These are phyloP conservation scores for Aurantiochytrium sp. DNA, from an alignment of 108 stramenopile genomes.

Conservation along the genomic window DNA sequence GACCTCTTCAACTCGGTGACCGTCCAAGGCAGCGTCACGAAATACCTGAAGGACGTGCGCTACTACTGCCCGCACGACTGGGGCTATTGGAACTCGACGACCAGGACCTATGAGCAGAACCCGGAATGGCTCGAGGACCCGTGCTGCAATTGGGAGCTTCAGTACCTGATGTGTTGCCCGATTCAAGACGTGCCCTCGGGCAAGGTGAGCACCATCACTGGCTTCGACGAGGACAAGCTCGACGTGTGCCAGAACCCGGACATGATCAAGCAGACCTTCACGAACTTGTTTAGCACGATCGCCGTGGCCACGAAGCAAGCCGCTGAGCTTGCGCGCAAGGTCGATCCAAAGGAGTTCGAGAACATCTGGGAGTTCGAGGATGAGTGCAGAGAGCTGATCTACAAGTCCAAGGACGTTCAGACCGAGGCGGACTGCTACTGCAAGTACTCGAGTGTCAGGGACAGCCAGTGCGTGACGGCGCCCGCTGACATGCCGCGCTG, in stretches of 20 bases:
- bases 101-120: not conserved
- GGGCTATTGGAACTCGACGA: not conserved
- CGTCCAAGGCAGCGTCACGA: not conserved
- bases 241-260: not conserved
- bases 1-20: not conserved
- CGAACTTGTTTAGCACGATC: not conserved
- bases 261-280: not conserved
- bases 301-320: not conserved
- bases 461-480: not conserved
- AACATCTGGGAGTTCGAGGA: not conserved
- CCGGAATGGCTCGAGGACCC: not conserved
- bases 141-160: conserved; percentile 23
- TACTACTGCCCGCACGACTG: not conserved
- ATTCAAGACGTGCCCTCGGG: not conserved
- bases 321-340: not conserved
- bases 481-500: not conserved
- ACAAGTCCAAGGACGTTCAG: not conserved
- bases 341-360: not conserved
- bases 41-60: not conserved
- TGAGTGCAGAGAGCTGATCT: not conserved
- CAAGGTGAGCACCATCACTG: not conserved
- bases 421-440: conserved; percentile 17
- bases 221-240: not conserved
- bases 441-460: not conserved
- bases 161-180: not conserved